A percentile compares a stretch with the other conserved stretches of the same genome.
These are phyloP conservation scores for Wilhelminamyces savonicus DNA, from an alignment of 805 yeast genomes.

Conservation along the genomic window DNA sequence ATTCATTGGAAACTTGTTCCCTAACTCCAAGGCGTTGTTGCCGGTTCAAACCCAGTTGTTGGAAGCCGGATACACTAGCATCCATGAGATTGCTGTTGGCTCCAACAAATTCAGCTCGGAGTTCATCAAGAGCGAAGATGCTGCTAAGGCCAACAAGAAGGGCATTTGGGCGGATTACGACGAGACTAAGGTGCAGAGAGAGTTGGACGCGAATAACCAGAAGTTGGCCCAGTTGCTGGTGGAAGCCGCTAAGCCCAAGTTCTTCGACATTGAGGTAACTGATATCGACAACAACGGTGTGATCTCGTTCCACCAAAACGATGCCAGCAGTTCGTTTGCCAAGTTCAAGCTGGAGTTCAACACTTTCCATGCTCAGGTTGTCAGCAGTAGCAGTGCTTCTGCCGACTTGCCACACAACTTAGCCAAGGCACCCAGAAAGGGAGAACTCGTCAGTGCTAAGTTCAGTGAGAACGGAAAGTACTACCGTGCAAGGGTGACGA, in stretches of 20 bases:
- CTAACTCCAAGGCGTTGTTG: constrained; percentile 36
- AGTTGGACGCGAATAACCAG: constrained; percentile 14
- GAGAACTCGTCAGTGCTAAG: constrained; percentile 52
- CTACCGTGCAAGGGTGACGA: constrained; percentile 51
- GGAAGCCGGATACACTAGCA: constrained; percentile 55
- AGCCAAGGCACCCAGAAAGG: constrained; percentile 41
- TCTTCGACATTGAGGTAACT: constrained; percentile 49
- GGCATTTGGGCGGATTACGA: constrained; percentile 69
- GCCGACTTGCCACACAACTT: constrained; percentile 35
- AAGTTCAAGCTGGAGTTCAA: constrained; percentile 44
- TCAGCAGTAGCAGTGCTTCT: constrained; percentile 30
- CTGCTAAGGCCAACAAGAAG: constrained; percentile 46
- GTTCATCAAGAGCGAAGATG: constrained; percentile 54
- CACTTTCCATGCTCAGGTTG: constrained; percentile 32
- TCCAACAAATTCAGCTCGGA: constrained; percentile 50
- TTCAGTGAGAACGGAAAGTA: constrained; percentile 47
- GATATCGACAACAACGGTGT: constrained; percentile 39
- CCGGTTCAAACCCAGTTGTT: constrained; percentile 58
- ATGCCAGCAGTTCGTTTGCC: constrained; percentile 30
- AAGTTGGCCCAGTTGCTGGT: constrained; percentile 14
- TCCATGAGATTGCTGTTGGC: constrained; percentile 60
- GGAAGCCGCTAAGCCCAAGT: constrained; percentile 32
- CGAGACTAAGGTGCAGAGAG: constrained; percentile 30
- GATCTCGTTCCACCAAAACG: constrained; percentile 40
- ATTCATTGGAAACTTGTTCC: constrained; percentile 65